phyloP scores from a whole-genome alignment of 2,329 filamentous ascomycete genomes.

The Clonostachys chloroleuca region DNA sequence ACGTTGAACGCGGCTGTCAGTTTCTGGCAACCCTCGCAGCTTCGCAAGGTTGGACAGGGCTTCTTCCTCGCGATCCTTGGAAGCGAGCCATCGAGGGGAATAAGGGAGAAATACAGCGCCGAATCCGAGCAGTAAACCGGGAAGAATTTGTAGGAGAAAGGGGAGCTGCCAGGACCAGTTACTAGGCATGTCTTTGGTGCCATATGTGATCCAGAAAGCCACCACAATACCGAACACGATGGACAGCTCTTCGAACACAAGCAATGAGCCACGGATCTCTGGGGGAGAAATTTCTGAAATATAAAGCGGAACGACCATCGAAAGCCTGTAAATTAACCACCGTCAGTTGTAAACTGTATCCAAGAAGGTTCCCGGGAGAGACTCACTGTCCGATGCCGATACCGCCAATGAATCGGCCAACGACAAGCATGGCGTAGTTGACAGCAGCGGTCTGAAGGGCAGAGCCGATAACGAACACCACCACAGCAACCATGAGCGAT shows the following conservation, averaged over 20 bases:
- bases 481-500: constrained; percentile 25
- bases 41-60: constrained; percentile 26
- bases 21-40: constrained; percentile 31
- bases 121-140: constrained; percentile 32
- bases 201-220: constrained; percentile 30
- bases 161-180: constrained; percentile 25
- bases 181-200: constrained; percentile 2
- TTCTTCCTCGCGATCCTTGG: constrained; percentile 25
- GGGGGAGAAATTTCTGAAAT: constrained; percentile 44
- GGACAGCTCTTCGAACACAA: constrained; percentile 34
- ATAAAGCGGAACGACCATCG: constrained; percentile 34
- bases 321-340: constrained; percentile 7
- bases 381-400: constrained; percentile 29
- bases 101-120: constrained; percentile 3
- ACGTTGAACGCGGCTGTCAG: constrained; percentile 33
- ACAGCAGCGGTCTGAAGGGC: constrained; percentile 35
- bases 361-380: too few species aligned
- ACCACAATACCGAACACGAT: constrained; percentile 37
- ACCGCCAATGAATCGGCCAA: constrained; percentile 36
- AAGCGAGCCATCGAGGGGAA: background rate
- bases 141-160: constrained; percentile 35
- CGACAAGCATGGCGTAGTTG: constrained; percentile 32
- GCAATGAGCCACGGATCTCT: constrained; percentile 40
- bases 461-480: constrained; percentile 33
- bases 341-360: too few species aligned